phyloP scores from a whole-genome alignment of 2,329 filamentous ascomycete genomes.

The Colletotrichum aenigma region DNA sequence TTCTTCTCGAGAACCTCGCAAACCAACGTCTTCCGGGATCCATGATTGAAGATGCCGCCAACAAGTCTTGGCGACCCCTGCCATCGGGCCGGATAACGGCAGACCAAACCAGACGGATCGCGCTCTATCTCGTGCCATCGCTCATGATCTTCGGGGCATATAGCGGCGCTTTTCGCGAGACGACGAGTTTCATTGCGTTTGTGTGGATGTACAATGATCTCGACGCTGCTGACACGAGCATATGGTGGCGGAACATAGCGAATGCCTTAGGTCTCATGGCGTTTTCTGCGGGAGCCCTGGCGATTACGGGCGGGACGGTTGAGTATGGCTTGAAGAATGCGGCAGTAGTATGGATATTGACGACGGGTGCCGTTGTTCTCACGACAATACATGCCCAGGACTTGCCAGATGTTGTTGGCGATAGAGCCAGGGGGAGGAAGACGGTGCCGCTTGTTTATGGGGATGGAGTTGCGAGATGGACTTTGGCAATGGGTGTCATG shows the following conservation, averaged over 20 bases:
- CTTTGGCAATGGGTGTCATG: not conserved
- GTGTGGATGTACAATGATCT: slow-evolving; percentile 47
- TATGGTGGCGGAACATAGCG: slow-evolving; percentile 11
- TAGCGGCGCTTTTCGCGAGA: slow-evolving; percentile 23
- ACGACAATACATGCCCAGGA: not conserved
- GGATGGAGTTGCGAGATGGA: not conserved
- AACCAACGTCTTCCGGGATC: slow-evolving; percentile 39
- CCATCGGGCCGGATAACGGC: slow-evolving; percentile 30
- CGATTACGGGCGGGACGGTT: not conserved
- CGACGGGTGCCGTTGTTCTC: not conserved
- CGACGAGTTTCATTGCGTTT: slow-evolving; percentile 33
- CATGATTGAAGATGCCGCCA: slow-evolving; percentile 39
- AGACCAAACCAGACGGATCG: slow-evolving; percentile 23
- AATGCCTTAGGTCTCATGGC: not conserved
- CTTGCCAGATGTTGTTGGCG: not conserved
- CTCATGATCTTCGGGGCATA: slow-evolving; percentile 23
- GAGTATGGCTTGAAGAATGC: not conserved
- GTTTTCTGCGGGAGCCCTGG: not conserved
- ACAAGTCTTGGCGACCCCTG: slow-evolving; percentile 42
- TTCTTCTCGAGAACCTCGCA: slow-evolving; percentile 25
- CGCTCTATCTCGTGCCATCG: slow-evolving; percentile 26
- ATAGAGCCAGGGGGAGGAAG: not conserved
- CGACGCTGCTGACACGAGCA: slow-evolving; percentile 30
- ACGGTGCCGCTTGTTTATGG: not conserved
- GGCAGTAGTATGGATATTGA: not conserved